Evolutionary conservation across 805 yeast genomes (phyloP).

Genomic region (Yamadazyma endophytica): DNA sequence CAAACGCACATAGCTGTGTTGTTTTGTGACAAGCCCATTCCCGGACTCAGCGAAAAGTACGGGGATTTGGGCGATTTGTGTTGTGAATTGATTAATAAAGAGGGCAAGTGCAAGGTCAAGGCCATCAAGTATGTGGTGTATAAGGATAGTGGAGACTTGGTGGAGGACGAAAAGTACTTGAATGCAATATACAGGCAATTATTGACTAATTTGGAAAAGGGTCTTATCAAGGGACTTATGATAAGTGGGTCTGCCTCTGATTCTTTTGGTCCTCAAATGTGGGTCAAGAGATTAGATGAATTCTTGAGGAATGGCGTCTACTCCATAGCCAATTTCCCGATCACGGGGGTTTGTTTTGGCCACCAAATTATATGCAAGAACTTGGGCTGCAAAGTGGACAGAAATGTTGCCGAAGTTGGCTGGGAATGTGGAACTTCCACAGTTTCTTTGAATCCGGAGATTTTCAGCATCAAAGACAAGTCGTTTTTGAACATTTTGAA

Average conservation of each 20-base stretch:
- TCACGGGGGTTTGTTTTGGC: conserved; percentile 80
- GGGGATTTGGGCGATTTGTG: conserved; percentile 56
- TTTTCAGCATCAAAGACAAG: conserved; percentile 31
- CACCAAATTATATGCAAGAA: conserved; percentile 75
- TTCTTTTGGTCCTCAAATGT: conserved; percentile 35
- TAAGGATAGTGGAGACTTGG: conserved; percentile 14
- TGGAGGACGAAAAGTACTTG: conserved; percentile 6
- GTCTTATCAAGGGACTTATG: conserved; percentile 36
- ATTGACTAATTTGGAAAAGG: conserved; percentile 22
- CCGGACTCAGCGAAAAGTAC: conserved; percentile 21
- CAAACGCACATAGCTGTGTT: conserved; percentile 37
- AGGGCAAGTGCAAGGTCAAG: conserved; percentile 10
- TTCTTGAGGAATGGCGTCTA: conserved; percentile 23
- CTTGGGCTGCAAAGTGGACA: conserved; percentile 54
- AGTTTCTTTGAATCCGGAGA: conserved; percentile 42
- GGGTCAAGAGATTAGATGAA: conserved; percentile 39
- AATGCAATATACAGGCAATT: conserved; percentile 12
- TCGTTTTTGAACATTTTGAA: conserved; percentile 1
- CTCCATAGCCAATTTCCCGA: conserved; percentile 25
- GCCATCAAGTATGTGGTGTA: conserved; percentile 36
- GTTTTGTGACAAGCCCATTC: conserved; percentile 36
- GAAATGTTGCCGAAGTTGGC: conserved; percentile 49
- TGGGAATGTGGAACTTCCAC: conserved; percentile 69
- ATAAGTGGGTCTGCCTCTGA: conserved; percentile 53
- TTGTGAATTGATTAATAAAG: conserved; percentile 21